Base-by-base conservation (phyloP, 352 stramenopile genomes). In the Globisporangium ultimum region DNA sequence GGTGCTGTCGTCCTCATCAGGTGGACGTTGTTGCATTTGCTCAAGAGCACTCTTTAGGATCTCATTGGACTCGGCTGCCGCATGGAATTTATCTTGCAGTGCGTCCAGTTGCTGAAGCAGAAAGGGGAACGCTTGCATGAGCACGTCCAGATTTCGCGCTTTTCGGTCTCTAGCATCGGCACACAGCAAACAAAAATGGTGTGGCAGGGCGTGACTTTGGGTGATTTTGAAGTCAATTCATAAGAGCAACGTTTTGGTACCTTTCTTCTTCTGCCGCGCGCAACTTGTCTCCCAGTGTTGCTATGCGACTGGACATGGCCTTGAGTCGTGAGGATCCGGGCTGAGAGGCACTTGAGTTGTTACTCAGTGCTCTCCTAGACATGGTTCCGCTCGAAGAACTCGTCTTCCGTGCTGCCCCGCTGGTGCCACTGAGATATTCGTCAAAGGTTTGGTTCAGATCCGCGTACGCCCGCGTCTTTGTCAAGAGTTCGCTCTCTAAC, bases 11-110 rank as follows among this genome's bases (percentile, higher is more conserved):
- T 10, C 28, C 7, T 36, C 28, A 36, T 36, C 28, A 36, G 8
- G 28, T 36, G 28, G 28, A 10, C 7, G 28, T 36, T 36, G 46
- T 49, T 78, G 60, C 55, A 73, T 74, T 52, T 87, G 75, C 42
- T 84, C 65, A 1, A 88, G 40, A 2, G 78, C 75, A 21, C 56
- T 72, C 24, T 68, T 67, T 7, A 88, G 54, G 52, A 88, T 86
- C 24, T 67, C 64, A 20, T 84, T 85, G 6, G 78, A 82, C 59
- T 88, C 78, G 1, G 67, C 53, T 2, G 67, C 67, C 6, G 73
- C 71, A 22, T 60, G 36, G 34, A 74, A 74, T 41, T 76, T 72
- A 61, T 85, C 78, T n/a, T 84, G 70, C 14, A 82, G 22, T 1
- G 64, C 68, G 48, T 88, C 73, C 18, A 85, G 52, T 32, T 71